phyloP scores from a whole-genome alignment of 2,329 filamentous ascomycete genomes.

The Stachybotrys elegans region DNA sequence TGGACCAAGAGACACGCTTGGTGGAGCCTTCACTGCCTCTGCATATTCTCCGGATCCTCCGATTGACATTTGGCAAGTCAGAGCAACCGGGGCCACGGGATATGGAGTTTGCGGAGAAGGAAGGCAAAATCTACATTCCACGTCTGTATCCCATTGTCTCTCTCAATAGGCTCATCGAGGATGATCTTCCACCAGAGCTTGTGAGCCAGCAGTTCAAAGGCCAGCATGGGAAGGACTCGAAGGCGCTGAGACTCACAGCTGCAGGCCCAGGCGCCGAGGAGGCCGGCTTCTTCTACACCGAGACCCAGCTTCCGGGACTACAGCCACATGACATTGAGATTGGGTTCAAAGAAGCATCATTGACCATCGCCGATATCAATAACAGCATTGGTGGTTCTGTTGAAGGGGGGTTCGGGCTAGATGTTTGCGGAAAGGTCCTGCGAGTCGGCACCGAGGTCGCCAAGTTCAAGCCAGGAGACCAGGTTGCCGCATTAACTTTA shows the following conservation, averaged over 20 bases:
- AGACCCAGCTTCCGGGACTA: constrained; percentile 14
- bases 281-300: constrained; percentile 20
- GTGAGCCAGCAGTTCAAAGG: constrained; percentile 15
- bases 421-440: constrained; percentile 33
- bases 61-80: constrained; percentile 14
- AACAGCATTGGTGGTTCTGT: constrained; percentile 24
- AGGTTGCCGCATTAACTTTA: constrained; percentile 34
- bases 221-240: too few relatives aligned
- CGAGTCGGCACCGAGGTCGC: constrained; percentile 26
- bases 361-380: constrained; percentile 32
- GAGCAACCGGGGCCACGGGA: constrained; percentile 21
- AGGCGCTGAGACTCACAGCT: too few relatives aligned
- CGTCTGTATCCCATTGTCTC: constrained; percentile 33
- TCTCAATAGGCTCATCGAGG: constrained; percentile 42
- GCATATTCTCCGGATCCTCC: constrained; percentile 20
- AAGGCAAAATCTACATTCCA: constrained; percentile 35
- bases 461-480: constrained; percentile 28
- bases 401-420: constrained; percentile 30
- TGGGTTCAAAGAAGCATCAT: constrained; percentile 26
- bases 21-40: constrained; percentile 7
- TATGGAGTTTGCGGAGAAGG: constrained; percentile 37
- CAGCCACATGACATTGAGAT: constrained; percentile 32
- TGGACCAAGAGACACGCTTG: constrained; percentile 19
- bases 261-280: too few relatives aligned
- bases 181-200: constrained; percentile 8